Evolutionary conservation across 75 land plant species (phyloP), one percentile per base, ranked within the genome.

Genomic region (Picea sitchensis): DNA sequence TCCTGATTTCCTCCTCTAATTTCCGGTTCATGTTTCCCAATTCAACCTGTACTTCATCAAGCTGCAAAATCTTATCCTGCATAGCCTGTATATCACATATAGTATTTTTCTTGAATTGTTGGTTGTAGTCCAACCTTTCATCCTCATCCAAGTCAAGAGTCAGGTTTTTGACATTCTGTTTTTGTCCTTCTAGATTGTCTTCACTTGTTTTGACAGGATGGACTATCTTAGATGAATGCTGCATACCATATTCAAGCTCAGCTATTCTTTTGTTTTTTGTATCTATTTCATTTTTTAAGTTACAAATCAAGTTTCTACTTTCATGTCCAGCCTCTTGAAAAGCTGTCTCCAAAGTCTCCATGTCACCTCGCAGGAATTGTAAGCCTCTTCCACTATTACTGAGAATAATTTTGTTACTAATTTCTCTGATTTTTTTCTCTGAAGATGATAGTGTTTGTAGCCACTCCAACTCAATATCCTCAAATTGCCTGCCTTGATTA

Each of bases 1-100:
- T 34, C 14, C 54, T 58, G 41, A 75, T 59, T 64, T 86, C 87
- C 73, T 84, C 82, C 62, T 84, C 80, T 58, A 77, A 57, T 14
- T 84, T 80, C 58, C 63, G 64, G 77, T 77, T 76, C 44, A 77
- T 61, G 31, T 57, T 74, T 61, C 72, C 82, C 78, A 83, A 32
- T 31, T 76, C 87, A 14, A 65, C 63, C 76, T 41, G 47, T 61
- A 63, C 47, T 68, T 80, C 38, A 23, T 81, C 79, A 75, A 81
- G 67, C 23, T 76, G 72, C 32, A 60, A 59, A 58, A 75, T 26
- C 14, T 34, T 36, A 56, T 73, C 59, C 61, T 80, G 77, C 44
- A 57, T n/a, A 18, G n/a, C 31, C 6, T 80, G 32, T 38, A 81
- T 26, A 34, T 76, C 79, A 76, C 36, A 26, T n/a, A 38, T 23